phyloP scores from a whole-genome alignment of 768 basidiomycete genomes.

The Guyanaporus albipodus region DNA sequence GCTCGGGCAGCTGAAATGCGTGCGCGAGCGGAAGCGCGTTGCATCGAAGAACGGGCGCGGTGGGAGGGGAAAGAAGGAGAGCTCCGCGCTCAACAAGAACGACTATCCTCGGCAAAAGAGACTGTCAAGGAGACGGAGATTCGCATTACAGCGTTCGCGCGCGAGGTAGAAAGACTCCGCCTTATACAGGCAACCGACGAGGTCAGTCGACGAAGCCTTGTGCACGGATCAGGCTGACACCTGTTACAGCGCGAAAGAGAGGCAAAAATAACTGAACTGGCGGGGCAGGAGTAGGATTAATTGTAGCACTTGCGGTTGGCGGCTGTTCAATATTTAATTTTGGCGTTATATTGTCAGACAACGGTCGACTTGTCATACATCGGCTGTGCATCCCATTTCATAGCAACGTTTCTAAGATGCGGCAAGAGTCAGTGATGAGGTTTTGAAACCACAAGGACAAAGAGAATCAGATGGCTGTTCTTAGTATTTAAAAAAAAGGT shows the following conservation, averaged over 20 bases:
- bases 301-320: no score
- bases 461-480: conserved; percentile 33
- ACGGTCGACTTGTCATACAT: background rate
- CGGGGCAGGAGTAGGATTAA: conserved; percentile 7
- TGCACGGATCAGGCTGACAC: conserved; percentile 2
- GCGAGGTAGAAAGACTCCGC: conserved; percentile 66
- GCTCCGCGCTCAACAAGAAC: conserved; percentile 43
- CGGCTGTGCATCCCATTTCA: background rate
- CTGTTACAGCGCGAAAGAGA: conserved; percentile 48
- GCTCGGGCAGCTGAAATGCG: conserved; percentile 49
- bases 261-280: conserved; percentile 42
- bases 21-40: conserved; percentile 42
- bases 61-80: conserved; percentile 51
- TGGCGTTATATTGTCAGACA: background rate
- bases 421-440: conserved; percentile 10
- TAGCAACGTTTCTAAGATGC: conserved; percentile 4
- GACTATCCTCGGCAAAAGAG: conserved; percentile 47
- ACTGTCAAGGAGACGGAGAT: conserved; percentile 57
- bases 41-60: conserved; percentile 55
- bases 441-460: background rate
- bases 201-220: conserved; percentile 22
- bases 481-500: conserved; percentile 23
- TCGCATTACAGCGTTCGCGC: conserved; percentile 64
- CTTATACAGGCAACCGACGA: conserved; percentile 68
- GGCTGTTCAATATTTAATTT: no score